Base-by-base conservation (phyloP, 2,329 filamentous ascomycete genomes). In the Colletotrichum agaves region DNA sequence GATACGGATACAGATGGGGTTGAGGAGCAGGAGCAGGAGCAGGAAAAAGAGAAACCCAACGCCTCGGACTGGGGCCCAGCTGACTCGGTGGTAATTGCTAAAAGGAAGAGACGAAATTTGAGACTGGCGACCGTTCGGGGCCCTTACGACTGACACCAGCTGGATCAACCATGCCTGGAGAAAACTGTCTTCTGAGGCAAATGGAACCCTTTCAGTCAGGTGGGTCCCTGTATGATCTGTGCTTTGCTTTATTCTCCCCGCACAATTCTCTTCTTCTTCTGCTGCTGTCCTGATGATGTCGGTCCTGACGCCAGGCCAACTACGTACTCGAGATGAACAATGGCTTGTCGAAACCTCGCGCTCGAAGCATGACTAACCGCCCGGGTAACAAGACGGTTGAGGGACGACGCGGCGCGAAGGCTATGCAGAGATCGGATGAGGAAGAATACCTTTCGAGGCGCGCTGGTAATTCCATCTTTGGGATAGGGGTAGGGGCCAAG, bases 61-160 rank as follows among this genome's bases (percentile, higher is more conserved):
- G 62, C 66, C 66, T 69, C 43, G 66, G 66, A 69, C 66, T 67
- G 56, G 66, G 66, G 66, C 50, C 66, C 35, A 66, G 66, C 56
- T 61, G 66, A 69, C 62, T 69, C 56, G 65, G 61, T 47, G 55
- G 39, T 69, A 44, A 67, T 67, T 50, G 55, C 35, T 37, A 11
- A 37, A 11, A 37, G 11, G 50, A 37, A 66, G 62, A 27, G 50
- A 66, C 43, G 47, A 67, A 53, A 61, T 61, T 49, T 43, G 61
- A 61, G 47, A 62, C 50, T 57, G 17, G 39, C 31, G 35, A 47
- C 60, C 23, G 61, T 47, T 49, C 39, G 43, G 41, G 21, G 46
- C 46, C 6, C 46, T 6, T 8, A 23, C 27, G 46, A 44, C 23
- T 41, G 27, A 49, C 64, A 27, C 4, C 27, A 27, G 27, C 27